Evolutionary conservation across 352 stramenopile species (phyloP).

Genomic region (Globisporangium megalacanthum): DNA sequence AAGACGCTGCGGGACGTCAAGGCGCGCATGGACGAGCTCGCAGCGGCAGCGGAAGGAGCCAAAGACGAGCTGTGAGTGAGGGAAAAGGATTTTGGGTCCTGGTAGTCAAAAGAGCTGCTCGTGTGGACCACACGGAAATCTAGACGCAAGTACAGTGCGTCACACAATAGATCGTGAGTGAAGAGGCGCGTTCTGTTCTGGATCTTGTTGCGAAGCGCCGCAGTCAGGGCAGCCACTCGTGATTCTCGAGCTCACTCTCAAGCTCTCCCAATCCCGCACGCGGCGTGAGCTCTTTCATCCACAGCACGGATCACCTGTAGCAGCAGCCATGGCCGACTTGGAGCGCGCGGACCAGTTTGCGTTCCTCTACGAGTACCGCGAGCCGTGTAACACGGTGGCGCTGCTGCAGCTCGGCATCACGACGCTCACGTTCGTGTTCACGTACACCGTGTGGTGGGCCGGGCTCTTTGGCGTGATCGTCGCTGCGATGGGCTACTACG

Average conservation of each 20-base stretch:
- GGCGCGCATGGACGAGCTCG: slow-evolving; percentile 40
- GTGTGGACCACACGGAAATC: neutral
- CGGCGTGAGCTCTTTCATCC: neutral
- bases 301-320: neutral
- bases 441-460: slow-evolving; percentile 77
- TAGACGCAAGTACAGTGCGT: too few relatives aligned
- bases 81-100: too few relatives aligned
- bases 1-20: slow-evolving; percentile 65
- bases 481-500: slow-evolving; percentile 78
- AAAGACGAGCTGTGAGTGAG: slow-evolving; percentile 15
- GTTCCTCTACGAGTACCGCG: slow-evolving; percentile 82
- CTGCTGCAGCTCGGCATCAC: slow-evolving; percentile 68
- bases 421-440: slow-evolving; percentile 72
- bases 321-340: slow-evolving; percentile 50
- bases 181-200: too few relatives aligned
- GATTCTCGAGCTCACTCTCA: neutral
- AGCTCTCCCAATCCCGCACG: too few relatives aligned
- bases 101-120: neutral
- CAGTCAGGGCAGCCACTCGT: too few relatives aligned
- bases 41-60: neutral
- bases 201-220: neutral
- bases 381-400: slow-evolving; percentile 79
- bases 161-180: too few relatives aligned
- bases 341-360: slow-evolving; percentile 66
- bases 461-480: slow-evolving; percentile 76